Evolutionary conservation across 2,329 filamentous ascomycete genomes (phyloP).

Genomic region (Colletotrichum australisinense): DNA sequence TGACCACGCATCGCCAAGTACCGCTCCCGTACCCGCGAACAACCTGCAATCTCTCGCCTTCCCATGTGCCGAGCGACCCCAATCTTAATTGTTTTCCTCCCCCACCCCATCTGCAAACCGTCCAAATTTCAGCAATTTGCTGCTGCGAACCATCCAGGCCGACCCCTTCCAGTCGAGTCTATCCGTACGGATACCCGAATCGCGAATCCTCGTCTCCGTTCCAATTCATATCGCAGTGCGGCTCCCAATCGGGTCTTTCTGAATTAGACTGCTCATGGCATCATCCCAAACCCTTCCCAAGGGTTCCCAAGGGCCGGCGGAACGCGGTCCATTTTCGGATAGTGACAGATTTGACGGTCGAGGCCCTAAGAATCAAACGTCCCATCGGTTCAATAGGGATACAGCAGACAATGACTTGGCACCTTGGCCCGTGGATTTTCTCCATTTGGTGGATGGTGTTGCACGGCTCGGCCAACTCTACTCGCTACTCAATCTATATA

Average conservation of each 20-base stretch:
- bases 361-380: neutral
- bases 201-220: neutral
- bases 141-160: neutral
- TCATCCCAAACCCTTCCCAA: neutral
- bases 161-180: neutral
- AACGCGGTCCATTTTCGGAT: neutral
- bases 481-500: neutral
- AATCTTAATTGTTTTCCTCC: slow-evolving; percentile 18
- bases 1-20: slow-evolving; percentile 6
- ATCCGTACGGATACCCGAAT: too few relatives aligned
- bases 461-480: neutral
- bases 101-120: neutral
- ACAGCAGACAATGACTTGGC: neutral
- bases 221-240: neutral
- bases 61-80: slow-evolving; percentile 27
- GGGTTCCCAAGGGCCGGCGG: neutral
- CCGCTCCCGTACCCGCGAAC: slow-evolving; percentile 10
- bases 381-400: neutral
- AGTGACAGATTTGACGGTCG: neutral
- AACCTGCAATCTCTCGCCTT: slow-evolving; percentile 22
- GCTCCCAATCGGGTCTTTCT: neutral
- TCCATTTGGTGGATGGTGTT: neutral
- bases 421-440: neutral
- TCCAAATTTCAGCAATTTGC: slow-evolving; percentile 23
- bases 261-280: neutral